A percentile compares a stretch with the other conserved stretches of the same genome.
Conservation (phyloP, 2,329 filamentous ascomycete species). For the Pyricularia sp. region DNA sequence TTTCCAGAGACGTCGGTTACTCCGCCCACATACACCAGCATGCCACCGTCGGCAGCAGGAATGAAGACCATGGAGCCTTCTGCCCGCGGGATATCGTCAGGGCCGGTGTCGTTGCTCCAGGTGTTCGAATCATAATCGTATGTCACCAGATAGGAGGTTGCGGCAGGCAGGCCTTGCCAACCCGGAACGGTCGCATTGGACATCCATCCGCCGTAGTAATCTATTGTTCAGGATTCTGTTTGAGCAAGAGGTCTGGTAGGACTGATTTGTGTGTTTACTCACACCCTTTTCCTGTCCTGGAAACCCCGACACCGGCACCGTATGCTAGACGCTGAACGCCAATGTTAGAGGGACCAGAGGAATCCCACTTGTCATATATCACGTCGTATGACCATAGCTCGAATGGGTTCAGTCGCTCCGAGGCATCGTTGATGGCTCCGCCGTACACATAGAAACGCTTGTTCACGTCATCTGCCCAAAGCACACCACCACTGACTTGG, state of each 20-base stretch:
- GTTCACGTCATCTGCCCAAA: slow-evolving; percentile 55
- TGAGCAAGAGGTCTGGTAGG: too few relatives aligned
- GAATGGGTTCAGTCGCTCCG: slow-evolving; percentile 30
- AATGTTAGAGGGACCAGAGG: slow-evolving; percentile 26
- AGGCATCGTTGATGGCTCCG: slow-evolving; percentile 38
- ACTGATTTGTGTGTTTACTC: background rate
- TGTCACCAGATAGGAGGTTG: slow-evolving; percentile 41
- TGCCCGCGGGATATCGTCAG: slow-evolving; percentile 41
- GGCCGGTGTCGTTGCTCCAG: slow-evolving; percentile 44
- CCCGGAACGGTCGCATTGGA: slow-evolving; percentile 41
- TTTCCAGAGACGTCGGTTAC: slow-evolving; percentile 37
- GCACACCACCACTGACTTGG: slow-evolving; percentile 29
- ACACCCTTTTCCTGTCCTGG: slow-evolving; percentile 43
- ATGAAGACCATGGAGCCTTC: slow-evolving; percentile 53
- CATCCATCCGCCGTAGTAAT: slow-evolving; percentile 53
- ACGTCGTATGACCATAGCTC: slow-evolving; percentile 49
- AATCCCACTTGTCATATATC: slow-evolving; percentile 45
- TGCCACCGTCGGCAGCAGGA: slow-evolving; percentile 47
- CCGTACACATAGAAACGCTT: slow-evolving; percentile 55
- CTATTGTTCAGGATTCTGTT: slow-evolving; percentile 13
- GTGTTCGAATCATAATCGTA: slow-evolving; percentile 45
- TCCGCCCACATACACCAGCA: slow-evolving; percentile 55
- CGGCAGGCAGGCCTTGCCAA: slow-evolving; percentile 36
- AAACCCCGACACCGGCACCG: slow-evolving; percentile 46
- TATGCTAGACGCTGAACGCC: slow-evolving; percentile 39